These are phyloP conservation scores for Xylaria sp. DNA, from an alignment of 2,329 filamentous ascomycete genomes.

Conservation along the genomic window DNA sequence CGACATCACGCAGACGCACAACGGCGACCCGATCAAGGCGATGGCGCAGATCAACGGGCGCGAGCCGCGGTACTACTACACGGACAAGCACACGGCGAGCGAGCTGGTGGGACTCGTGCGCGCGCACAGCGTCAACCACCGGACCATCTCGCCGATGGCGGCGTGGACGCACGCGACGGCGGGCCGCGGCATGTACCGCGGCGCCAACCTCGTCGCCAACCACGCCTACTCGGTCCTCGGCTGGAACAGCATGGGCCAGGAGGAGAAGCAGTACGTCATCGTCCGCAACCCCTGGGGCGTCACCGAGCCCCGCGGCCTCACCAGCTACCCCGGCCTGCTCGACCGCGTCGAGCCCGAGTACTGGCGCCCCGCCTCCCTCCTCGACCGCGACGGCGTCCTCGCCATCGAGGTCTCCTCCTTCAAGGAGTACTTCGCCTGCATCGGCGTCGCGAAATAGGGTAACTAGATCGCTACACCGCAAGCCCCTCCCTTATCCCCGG, in stretches of 20 bases:
- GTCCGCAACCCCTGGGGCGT: constrained; percentile 49
- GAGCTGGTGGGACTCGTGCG: constrained; percentile 45
- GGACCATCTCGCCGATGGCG: constrained; percentile 47
- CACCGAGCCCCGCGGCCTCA: constrained; percentile 45
- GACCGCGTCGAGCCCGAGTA: constrained; percentile 41
- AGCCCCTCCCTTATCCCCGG: no score
- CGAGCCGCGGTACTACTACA: constrained; percentile 42
- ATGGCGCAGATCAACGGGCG: constrained; percentile 48
- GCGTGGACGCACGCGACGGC: constrained; percentile 46
- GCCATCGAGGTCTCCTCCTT: constrained; percentile 41
- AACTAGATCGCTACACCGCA: no score
- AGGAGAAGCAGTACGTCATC: constrained; percentile 45
- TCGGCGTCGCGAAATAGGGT: constrained; percentile 34
- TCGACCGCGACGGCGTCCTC: constrained; percentile 43
- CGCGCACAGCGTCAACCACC: constrained; percentile 44
- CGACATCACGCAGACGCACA: constrained; percentile 41
- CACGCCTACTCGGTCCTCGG: constrained; percentile 49
- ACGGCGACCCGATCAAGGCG: constrained; percentile 48
- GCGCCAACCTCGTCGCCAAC: constrained; percentile 48
- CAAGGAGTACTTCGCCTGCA: constrained; percentile 42
- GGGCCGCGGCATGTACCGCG: constrained; percentile 41
- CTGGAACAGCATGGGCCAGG: constrained; percentile 39
- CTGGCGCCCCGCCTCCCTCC: constrained; percentile 42
- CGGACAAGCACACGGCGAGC: constrained; percentile 35
- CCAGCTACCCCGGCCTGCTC: constrained; percentile 44